A percentile compares a stretch with the other conserved stretches of the same genome.
Conservation (phyloP, 2,329 filamentous ascomycete species). For the Anthostomella pinea region DNA sequence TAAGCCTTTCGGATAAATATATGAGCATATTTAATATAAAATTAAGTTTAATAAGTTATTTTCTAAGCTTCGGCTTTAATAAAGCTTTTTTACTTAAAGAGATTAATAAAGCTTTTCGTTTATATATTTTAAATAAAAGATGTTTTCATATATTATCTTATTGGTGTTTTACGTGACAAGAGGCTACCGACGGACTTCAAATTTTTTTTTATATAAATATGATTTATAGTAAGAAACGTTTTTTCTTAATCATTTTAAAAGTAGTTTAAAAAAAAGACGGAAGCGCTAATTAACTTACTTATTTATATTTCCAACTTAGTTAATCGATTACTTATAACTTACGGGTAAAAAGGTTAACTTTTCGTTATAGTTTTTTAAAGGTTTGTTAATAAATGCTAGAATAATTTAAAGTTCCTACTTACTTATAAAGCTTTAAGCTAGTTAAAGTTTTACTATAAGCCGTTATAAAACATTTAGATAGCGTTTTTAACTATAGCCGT, state of each 20-base stretch:
- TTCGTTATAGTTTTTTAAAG: neutral
- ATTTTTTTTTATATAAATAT: neutral
- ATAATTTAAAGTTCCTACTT: slow-evolving; percentile 1
- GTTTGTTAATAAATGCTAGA: slow-evolving; percentile 3
- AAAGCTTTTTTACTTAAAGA: neutral
- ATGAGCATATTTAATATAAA: neutral
- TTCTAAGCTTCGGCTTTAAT: neutral
- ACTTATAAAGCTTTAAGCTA: neutral
- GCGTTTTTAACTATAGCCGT: too few relatives aligned
- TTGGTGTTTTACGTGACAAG: slow-evolving; percentile 1
- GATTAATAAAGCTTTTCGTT: neutral
- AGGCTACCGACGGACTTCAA: too few relatives aligned
- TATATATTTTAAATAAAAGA: slow-evolving; percentile 2
- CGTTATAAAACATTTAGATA: too few relatives aligned
- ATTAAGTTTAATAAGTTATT: neutral
- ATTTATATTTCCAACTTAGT: slow-evolving; percentile 2
- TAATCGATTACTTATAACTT: neutral
- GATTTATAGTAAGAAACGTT: neutral
- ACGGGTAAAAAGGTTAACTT: neutral
- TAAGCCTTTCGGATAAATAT: neutral
- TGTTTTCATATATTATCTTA: neutral
- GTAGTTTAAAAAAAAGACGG: slow-evolving; percentile 1
- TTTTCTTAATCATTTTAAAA: slow-evolving; percentile 4
- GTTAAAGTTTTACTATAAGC: too few relatives aligned
- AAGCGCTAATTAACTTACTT: slow-evolving; percentile 1